phyloP scores from a whole-genome alignment of 2,329 filamentous ascomycete species.

The Scedosporium boydii region DNA sequence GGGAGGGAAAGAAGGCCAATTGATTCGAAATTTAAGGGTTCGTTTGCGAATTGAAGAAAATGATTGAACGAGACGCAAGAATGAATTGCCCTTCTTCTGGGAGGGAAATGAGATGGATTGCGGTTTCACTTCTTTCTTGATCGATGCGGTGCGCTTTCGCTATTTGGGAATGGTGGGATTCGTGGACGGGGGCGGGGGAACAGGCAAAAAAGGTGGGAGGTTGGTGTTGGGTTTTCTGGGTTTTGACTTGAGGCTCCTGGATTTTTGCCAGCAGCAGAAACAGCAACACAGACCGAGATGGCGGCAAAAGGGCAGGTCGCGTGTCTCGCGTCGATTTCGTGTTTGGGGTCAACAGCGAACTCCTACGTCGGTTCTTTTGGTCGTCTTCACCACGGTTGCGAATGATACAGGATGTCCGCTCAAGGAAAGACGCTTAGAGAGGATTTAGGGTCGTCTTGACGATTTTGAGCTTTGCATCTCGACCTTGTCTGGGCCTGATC shows the following conservation, averaged over 20 bases:
- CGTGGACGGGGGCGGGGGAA: background rate
- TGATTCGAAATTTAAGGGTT: background rate
- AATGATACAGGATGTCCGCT: background rate
- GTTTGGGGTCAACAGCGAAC: background rate
- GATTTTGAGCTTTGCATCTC: too few species aligned
- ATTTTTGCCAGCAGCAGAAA: background rate
- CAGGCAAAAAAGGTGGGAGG: background rate
- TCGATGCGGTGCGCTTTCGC: background rate
- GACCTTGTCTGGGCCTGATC: too few species aligned
- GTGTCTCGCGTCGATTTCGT: conserved; percentile 4
- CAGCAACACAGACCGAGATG: background rate
- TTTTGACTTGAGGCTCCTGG: background rate
- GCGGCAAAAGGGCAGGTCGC: conserved; percentile 1
- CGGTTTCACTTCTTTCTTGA: background rate
- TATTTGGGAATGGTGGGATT: background rate
- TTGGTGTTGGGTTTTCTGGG: background rate
- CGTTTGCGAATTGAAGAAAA: background rate
- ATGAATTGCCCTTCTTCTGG: background rate
- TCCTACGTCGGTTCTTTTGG: background rate
- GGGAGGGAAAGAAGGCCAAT: background rate
- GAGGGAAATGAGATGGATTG: too few species aligned
- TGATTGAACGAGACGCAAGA: background rate
- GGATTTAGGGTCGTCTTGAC: too few species aligned
- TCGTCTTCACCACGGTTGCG: background rate
- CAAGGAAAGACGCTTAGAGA: too few species aligned